These are phyloP conservation scores for Russula griseocarnosa DNA, from an alignment of 768 basidiomycete genomes.

Conservation along the genomic window DNA sequence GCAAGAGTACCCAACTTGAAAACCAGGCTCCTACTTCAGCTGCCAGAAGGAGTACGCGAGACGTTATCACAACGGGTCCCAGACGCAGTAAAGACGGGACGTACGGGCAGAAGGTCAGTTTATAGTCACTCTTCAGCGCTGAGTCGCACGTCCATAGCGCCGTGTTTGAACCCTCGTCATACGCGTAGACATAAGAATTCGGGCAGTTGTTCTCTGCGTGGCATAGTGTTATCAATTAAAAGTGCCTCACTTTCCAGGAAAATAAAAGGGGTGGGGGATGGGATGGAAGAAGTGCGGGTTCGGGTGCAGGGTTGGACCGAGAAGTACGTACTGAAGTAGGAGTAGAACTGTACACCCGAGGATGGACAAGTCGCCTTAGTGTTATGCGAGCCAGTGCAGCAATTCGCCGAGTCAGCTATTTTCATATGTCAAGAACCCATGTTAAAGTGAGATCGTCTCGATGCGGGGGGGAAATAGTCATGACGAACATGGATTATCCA, in stretches of 20 bases:
- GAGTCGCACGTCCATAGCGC: slow-evolving; percentile 53
- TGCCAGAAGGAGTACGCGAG: background rate
- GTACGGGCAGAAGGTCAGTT: slow-evolving; percentile 35
- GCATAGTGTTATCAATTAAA: too few relatives aligned
- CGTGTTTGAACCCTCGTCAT: slow-evolving; percentile 48
- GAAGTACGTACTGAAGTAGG: slow-evolving; percentile 18
- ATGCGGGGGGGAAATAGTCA: background rate
- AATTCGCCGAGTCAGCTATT: slow-evolving; percentile 39
- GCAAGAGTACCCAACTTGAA: background rate
- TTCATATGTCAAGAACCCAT: too few relatives aligned
- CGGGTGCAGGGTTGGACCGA: too few relatives aligned
- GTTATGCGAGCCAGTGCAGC: slow-evolving; percentile 36
- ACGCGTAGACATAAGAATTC: slow-evolving; percentile 52
- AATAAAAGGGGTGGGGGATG: background rate
- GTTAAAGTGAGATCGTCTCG: slow-evolving; percentile 1
- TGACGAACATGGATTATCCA: slow-evolving; percentile 31
- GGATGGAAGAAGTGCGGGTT: background rate
- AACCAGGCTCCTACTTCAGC: background rate
- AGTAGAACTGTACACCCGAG: slow-evolving; percentile 31
- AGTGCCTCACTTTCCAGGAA: too few relatives aligned
- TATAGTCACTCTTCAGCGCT: slow-evolving; percentile 31
- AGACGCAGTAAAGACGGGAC: background rate
- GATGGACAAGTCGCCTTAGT: slow-evolving; percentile 39
- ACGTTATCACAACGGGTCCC: too few relatives aligned
- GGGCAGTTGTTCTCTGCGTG: slow-evolving; percentile 41